Evolutionary conservation across 257 asterid species (phyloP), one percentile per base, ranked within the genome.

Genomic region (Solanum infundibuliforme): DNA sequence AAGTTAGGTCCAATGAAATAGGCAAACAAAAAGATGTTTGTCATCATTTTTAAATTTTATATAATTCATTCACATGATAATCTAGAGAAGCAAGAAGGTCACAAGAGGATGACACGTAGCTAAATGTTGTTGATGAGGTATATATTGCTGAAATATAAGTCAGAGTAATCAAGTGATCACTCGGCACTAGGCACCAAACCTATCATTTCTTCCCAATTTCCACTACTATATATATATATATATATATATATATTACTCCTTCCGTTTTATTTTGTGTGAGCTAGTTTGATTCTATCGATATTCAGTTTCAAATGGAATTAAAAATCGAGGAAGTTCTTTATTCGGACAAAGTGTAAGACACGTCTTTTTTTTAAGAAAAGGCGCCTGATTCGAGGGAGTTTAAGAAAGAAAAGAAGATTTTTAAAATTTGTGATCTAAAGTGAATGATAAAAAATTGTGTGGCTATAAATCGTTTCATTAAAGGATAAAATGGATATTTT

Each of bases 231-330:
- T 7, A 36, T 39, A 39, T 39, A 39, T 39, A 39, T 39, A 39
- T 35, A 35, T 8, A 2, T 8, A 34, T 39, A 39, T 41, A 41
- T 41, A 11, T 3, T 12, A 46, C 55, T 4, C 1, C 2, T 5
- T 46, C 0, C 55, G 6, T 46, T 12, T 12, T 12, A 46, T 12
- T 46, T 46, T 46, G 13, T 12, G 6, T 46, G 55, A 46, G 6
- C 0, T 12, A 0, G 6, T 46, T 46, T 46, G 0, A 46, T 0
- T 43, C 14, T 12, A 43, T 11, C 2, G 0, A 46, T 12, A 46
- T 46, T 4, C 6, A 46, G 18, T 11, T 12, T 46, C 55, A 46
- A 46, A 46, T 2, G 5, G 2, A 43, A 43, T 12, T 43, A 43
- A 43, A 43, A 43, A 43, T 11, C 0, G 48, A 43, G 48, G 12